Evolutionary conservation across 371 early-diverging fungal genomes (phyloP), one percentile per base, ranked within the genome.

Genomic region (Apophysomyces variabilis): DNA sequence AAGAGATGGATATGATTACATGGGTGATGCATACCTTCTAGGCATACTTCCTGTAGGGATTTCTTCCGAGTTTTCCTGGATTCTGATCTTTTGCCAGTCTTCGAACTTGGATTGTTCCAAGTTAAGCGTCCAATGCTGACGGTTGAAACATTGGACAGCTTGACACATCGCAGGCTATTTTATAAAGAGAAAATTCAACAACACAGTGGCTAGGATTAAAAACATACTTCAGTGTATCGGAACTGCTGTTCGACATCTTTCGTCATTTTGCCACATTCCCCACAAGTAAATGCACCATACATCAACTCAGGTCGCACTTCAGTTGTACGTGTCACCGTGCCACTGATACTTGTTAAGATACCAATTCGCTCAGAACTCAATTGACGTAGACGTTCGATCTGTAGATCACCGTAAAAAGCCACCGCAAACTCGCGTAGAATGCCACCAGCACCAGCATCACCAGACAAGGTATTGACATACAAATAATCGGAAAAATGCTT

Each of bases 31-130:
- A 50, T 77, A 91, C 92, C 90, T 91, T 77, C 99, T 79, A 38
- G 99, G 99, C 93, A 99, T 97, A 67, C 94, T 92, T 57, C 99
- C 99, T 9, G 95, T 90, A 14, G 99, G 99, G 57, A 99, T 98
- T 72, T 99, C 99, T 61, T 92, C 90, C 26, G 99, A 86, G 69
- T 96, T 96, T 83, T 99, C 99, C 80, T 99, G 99, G 57, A 99
- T 88, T 37, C 99, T 87, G 35, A 99, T 89, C 69, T 95, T 91
- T 84, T 99, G 99, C 99, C 99, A 99, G 81, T 99, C 99, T 39
- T 89, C 89, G 78, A 99, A 99, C 66, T 89, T 88, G 72, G 92
- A 93, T 73, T 93, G 90, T 67, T 94, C 95, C 35, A 95, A 85
- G 58, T 90, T 77, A 39, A 99, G 77, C 45, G 89, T 87, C 93